Base-by-base conservation (phyloP, 2,329 filamentous ascomycete genomes). In the Alternaria atra region DNA sequence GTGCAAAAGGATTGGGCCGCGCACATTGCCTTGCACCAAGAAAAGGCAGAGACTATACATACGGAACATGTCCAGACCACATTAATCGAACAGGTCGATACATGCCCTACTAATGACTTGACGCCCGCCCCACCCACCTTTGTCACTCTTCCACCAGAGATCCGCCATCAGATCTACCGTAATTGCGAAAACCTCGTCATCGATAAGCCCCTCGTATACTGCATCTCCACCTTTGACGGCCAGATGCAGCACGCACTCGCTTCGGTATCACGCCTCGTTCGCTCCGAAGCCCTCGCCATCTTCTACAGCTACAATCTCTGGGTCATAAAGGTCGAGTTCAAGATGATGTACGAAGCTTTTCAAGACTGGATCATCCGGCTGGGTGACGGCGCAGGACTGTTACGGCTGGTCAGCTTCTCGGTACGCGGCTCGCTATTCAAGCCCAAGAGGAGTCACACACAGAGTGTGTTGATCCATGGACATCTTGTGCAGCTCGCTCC, bases 241-340 rank as follows among this genome's bases (percentile, higher is more conserved):
- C 70, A 74, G 43, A 76, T 76, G 60, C 76, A 78, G 55, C 77
- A 79, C 59, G 72, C 76, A 6, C 73, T 79, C 37, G 76, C 76
- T 50, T 70, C 72, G 30, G 75, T 79, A 51, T 75, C 70, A 27
- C 72, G 70, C 6, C 73, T 73, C 17, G 69, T 79, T 43, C 77
- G 77, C 51, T 62, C 70, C 48, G 77, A 79, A 66, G 71, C 75
- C 17, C 76, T 79, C 37, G 73, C 76, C 55, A 75, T 79, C 37
- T 79, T 79, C 73, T 79, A 79, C 70, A 73, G 72, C 67, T 76
- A 79, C 65, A 79, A 79, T 55, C 75, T 71, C 2, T 79, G 77
- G 77, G 69, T 75, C 56, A 74, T 79, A 67, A 79, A 79, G 58
- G 73, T 78, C 15, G 77, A 79, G 60, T 78, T 77, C 64, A 69